A percentile compares a stretch with the other conserved stretches of the same genome.
Evolutionary conservation across 2,329 filamentous ascomycete species (phyloP).

Genomic region (Dothiorella sarmentorum): DNA sequence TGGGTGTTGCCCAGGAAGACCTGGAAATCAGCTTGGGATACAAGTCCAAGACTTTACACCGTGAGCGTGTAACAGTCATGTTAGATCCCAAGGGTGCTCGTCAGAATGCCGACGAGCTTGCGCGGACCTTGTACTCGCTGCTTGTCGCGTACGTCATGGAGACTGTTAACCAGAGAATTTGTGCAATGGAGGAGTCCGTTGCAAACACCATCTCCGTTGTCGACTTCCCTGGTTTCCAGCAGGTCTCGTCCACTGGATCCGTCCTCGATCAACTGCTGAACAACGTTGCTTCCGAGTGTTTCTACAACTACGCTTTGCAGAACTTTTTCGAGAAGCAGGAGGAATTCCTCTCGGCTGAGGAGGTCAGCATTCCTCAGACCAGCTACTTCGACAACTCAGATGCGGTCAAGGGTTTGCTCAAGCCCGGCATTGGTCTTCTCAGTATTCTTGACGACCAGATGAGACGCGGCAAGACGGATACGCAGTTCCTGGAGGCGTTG

Average conservation of each 20-base stretch:
- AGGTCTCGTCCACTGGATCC: slow-evolving; percentile 77
- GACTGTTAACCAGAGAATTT: slow-evolving; percentile 83
- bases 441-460: slow-evolving; percentile 97
- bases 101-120: slow-evolving; percentile 89
- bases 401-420: slow-evolving; percentile 85
- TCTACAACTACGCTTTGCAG: slow-evolving; percentile 91
- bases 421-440: slow-evolving; percentile 85
- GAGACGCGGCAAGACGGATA: slow-evolving; percentile 79
- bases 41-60: slow-evolving; percentile 93
- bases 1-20: slow-evolving; percentile 77
- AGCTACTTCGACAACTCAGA: slow-evolving; percentile 99
- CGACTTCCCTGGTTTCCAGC: slow-evolving; percentile 93
- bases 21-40: slow-evolving; percentile 88
- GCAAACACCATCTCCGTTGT: slow-evolving; percentile 92
- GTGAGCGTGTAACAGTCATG: slow-evolving; percentile 98
- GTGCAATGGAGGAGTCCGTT: slow-evolving; percentile 80
- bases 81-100: slow-evolving; percentile 87
- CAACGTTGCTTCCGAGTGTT: slow-evolving; percentile 86
- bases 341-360: slow-evolving; percentile 89
- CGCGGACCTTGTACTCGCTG: slow-evolving; percentile 87
- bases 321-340: slow-evolving; percentile 95
- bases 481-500: slow-evolving; percentile 85
- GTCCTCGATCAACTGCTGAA: slow-evolving; percentile 88
- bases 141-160: slow-evolving; percentile 93
- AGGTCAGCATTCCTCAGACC: slow-evolving; percentile 83